Evolutionary conservation across 2,329 filamentous ascomycete genomes (phyloP).

Genomic region (Paraphaeosphaeria minitans): DNA sequence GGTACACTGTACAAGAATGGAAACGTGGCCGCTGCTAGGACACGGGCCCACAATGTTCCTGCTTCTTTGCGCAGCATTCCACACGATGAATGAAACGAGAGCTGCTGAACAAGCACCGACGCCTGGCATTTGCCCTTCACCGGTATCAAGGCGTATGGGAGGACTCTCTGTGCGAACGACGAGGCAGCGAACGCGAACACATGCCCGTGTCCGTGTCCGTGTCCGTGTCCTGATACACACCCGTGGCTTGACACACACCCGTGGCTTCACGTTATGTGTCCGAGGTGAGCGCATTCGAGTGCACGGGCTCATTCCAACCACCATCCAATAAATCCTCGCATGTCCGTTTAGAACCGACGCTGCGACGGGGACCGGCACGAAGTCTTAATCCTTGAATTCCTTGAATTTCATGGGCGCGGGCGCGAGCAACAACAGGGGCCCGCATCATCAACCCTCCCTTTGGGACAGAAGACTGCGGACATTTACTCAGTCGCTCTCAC

Average conservation of each 20-base stretch:
- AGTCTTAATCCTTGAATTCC: constrained; percentile 3
- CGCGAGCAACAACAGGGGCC: constrained; percentile 1
- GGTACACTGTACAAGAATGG: constrained; percentile 16
- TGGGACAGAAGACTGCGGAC: neutral
- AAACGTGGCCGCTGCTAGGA: constrained; percentile 28
- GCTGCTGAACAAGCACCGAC: constrained; percentile 14
- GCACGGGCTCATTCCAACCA: constrained; percentile 17
- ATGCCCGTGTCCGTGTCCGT: too few relatives aligned
- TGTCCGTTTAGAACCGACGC: constrained; percentile 17
- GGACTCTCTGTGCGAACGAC: constrained; percentile 1
- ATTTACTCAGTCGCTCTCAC: constrained; percentile 12
- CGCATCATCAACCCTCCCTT: constrained; percentile 12
- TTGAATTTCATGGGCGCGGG: constrained; percentile 6
- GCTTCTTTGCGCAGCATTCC: constrained; percentile 12
- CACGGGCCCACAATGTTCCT: constrained; percentile 18
- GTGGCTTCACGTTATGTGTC: constrained; percentile 11
- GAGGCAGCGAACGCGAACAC: constrained; percentile 12
- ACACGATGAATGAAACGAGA: constrained; percentile 10
- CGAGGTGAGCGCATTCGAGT: constrained; percentile 11
- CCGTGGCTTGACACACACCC: constrained; percentile 1
- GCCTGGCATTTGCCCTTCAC: constrained; percentile 7
- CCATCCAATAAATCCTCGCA: constrained; percentile 26
- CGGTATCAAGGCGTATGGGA: constrained; percentile 7
- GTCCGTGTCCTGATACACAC: too few relatives aligned
- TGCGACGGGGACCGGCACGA: constrained; percentile 10